Conservation (phyloP, 345 rosid genomes). For the Linum tenue region DNA sequence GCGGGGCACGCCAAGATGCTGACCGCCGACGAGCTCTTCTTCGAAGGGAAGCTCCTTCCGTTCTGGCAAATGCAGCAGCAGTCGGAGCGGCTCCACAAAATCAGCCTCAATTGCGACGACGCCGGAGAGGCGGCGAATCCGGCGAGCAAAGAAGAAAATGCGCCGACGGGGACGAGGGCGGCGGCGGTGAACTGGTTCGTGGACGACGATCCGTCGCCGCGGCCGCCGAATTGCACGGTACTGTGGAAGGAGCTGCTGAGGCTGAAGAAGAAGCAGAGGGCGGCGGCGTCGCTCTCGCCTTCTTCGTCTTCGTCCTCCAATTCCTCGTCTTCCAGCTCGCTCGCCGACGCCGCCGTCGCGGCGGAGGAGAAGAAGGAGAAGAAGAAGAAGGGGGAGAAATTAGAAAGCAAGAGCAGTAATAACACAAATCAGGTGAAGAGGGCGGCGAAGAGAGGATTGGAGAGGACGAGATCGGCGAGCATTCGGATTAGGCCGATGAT, state of each 20-base stretch:
- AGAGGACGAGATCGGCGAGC: conserved; percentile 68
- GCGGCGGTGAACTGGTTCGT: conserved; percentile 54
- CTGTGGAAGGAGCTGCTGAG: conserved; percentile 85
- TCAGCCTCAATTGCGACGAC: conserved; percentile 27
- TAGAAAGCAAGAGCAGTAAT: no score
- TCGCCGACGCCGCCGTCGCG: conserved; percentile 32
- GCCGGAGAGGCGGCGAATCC: conserved; percentile 25
- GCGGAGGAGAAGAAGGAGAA: conserved; percentile 33
- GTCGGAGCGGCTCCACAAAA: conserved; percentile 54
- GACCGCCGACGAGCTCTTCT: conserved; percentile 83
- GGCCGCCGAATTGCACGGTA: conserved; percentile 94
- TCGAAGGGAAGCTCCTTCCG: conserved; percentile 80
- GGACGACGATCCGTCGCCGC: conserved; percentile 92
- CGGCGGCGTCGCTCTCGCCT: conserved; percentile 29
- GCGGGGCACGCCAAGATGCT: conserved; percentile 35
- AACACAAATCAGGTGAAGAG: conserved; percentile 38
- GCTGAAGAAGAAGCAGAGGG: conserved; percentile 58
- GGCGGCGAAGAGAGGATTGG: conserved; percentile 56
- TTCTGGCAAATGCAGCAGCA: conserved; percentile 82
- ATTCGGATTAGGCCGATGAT: conserved; percentile 81
- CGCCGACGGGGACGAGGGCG: neutral
- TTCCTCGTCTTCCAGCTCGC: conserved; percentile 55
- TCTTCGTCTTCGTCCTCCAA: conserved; percentile 42
- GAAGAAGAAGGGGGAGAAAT: conserved; percentile 25
- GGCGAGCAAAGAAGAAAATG: conserved; percentile 26